phyloP scores from a whole-genome alignment of 2,329 filamentous ascomycete species.

The Trichoderma harzianum region DNA sequence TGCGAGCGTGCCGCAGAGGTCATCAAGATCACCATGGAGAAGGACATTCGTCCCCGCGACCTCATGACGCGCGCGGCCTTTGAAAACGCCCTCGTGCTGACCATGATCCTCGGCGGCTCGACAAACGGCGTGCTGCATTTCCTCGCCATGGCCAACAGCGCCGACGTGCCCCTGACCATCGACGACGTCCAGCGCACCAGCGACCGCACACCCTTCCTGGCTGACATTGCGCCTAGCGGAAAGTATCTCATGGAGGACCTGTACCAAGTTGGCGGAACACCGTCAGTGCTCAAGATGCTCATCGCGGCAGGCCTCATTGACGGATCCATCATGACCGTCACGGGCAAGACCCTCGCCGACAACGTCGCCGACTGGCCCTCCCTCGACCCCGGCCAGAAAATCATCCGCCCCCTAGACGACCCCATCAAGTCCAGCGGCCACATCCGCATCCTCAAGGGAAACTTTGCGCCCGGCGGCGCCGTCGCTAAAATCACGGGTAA shows the following conservation, averaged over 20 bases:
- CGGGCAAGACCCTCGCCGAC: slow-evolving; percentile 76
- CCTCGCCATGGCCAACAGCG: slow-evolving; percentile 85
- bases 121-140: slow-evolving; percentile 89
- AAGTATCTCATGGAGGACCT: slow-evolving; percentile 86
- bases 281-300: slow-evolving; percentile 80
- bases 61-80: slow-evolving; percentile 77
- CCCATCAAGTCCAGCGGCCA: slow-evolving; percentile 82
- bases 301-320: slow-evolving; percentile 73
- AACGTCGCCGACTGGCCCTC: slow-evolving; percentile 76
- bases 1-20: slow-evolving; percentile 77
- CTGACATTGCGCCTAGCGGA: slow-evolving; percentile 79
- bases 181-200: slow-evolving; percentile 81
- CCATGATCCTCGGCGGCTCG: slow-evolving; percentile 86
- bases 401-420: slow-evolving; percentile 76
- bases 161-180: slow-evolving; percentile 70
- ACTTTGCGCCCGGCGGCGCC: slow-evolving; percentile 81
- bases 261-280: slow-evolving; percentile 80
- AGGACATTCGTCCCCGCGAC: slow-evolving; percentile 76
- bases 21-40: slow-evolving; percentile 76
- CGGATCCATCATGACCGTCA: slow-evolving; percentile 75
- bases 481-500: slow-evolving; percentile 97
- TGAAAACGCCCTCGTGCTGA: slow-evolving; percentile 84
- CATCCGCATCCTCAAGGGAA: slow-evolving; percentile 82
- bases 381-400: slow-evolving; percentile 72
- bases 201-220: slow-evolving; percentile 80